Evolutionary conservation across 2,329 filamentous ascomycete genomes (phyloP), one percentile per base, ranked within the genome.

Genomic region (Fusarium guadeloupense): DNA sequence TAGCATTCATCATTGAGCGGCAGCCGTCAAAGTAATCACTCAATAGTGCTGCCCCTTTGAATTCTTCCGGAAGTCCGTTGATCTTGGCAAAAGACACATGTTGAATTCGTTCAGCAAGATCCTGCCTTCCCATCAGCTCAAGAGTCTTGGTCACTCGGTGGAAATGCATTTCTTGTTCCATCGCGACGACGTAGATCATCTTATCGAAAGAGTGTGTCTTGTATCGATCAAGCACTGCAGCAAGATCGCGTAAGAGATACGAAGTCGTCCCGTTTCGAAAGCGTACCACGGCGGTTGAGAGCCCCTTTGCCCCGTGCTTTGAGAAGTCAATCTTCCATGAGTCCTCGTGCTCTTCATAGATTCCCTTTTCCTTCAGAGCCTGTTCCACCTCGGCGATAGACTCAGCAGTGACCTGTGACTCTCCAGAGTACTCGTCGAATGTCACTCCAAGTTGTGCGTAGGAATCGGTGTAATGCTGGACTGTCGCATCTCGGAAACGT

Each of bases 121-220:
- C 74, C 0, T 59, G 48, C 3, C 67, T 66, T 1, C 69, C 76
- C 68, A 79, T 73, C 2, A 77, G 70, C n/a, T 75, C 71, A 0
- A 80, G 60, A 0, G 73, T 71, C 51, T 90, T 91, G 80, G 90
- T 89, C 9, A 92, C 79, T 69, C 91, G 87, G 59, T 86, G 85
- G 41, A 92, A 82, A 70, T 93, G 89, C 39, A 90, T 80, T 66
- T 90, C 89, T 70, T 92, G 89, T 63, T 89, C 85, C 28, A 84
- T 85, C 0, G 89, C 88, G 19, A 92, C 86, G 5, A 93, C 89
- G 68, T 92, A 92, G 38, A 92, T 89, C 89, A 92, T 91, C 69
- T 90, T 86, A 76, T 92, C 89, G 67, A 91, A 92, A 1, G 83
- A 69, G 72, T 84, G 83, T 61, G 81, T 81, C 30, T 86, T 81